phyloP scores from a whole-genome alignment of 2,329 filamentous ascomycete genomes.

The Fusarium cicatricum region DNA sequence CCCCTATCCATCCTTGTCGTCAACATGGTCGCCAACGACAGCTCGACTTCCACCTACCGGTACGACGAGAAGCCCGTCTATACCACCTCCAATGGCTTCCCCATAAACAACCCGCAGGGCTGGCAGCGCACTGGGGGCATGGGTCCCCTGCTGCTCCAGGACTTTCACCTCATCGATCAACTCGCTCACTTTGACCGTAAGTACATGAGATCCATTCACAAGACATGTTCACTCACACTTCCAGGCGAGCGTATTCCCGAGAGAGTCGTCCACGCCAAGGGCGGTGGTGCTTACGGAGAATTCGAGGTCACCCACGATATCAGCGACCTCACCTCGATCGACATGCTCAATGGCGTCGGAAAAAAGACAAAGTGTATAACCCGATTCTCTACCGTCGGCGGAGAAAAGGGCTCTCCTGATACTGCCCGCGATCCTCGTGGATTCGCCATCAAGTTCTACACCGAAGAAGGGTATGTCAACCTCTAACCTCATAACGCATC shows the following conservation, averaged over 20 bases:
- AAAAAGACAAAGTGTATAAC: slow-evolving; percentile 66
- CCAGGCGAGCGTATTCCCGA: slow-evolving; percentile 57
- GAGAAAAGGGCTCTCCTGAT: slow-evolving; percentile 71
- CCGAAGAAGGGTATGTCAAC: slow-evolving; percentile 68
- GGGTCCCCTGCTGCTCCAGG: slow-evolving; percentile 69
- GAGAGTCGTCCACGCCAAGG: slow-evolving; percentile 50
- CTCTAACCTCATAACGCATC: neutral
- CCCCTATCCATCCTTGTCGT: slow-evolving; percentile 1
- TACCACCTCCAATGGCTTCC: slow-evolving; percentile 67
- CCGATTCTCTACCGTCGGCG: slow-evolving; percentile 76
- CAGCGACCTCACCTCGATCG: slow-evolving; percentile 60
- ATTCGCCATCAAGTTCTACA: slow-evolving; percentile 67
- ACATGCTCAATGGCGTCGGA: slow-evolving; percentile 61
- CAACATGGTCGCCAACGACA: slow-evolving; percentile 55
- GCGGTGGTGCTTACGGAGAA: slow-evolving; percentile 59
- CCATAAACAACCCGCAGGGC: slow-evolving; percentile 58
- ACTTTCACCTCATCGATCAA: slow-evolving; percentile 71
- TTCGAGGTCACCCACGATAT: slow-evolving; percentile 67
- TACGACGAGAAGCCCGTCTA: slow-evolving; percentile 67
- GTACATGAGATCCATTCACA: neutral
- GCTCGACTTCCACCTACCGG: slow-evolving; percentile 55
- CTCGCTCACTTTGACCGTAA: slow-evolving; percentile 61
- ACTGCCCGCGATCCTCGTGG: slow-evolving; percentile 69
- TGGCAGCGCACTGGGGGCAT: slow-evolving; percentile 62
- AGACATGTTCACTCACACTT: neutral